A percentile compares a stretch with the other conserved stretches of the same genome.
Conservation (phyloP, 495 filamentous ascomycete genomes). For the Aspergillus cavernicola region DNA sequence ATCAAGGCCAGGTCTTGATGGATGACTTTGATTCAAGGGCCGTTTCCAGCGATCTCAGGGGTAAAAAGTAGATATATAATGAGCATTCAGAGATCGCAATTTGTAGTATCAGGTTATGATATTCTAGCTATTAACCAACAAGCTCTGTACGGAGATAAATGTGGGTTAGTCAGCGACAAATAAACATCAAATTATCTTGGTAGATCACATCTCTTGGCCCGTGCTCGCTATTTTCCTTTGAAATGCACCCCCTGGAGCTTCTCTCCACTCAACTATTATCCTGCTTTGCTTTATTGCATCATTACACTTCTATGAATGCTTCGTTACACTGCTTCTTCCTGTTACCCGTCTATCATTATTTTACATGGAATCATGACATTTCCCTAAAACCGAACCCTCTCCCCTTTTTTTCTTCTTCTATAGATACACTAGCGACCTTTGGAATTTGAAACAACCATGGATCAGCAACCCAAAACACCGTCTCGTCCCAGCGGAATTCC, state of each 20-base stretch:
- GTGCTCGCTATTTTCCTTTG: neutral
- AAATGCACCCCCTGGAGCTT: constrained; percentile 6
- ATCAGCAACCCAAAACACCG: constrained; percentile 29
- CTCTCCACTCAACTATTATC: neutral
- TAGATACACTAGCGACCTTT: neutral
- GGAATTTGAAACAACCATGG: constrained; percentile 26
- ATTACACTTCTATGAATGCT: neutral
- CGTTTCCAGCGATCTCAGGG: no score
- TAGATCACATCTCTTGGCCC: neutral
- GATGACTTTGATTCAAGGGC: no score
- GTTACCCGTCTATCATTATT: neutral
- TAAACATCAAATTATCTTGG: no score
- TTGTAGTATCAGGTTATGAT: no score
- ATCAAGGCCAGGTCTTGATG: no score
- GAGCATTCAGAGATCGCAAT: no score
- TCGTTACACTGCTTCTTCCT: neutral
- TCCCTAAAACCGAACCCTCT: neutral
- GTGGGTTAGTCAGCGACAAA: neutral
- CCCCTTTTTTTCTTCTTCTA: neutral
- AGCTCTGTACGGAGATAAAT: no score
- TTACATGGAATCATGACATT: constrained; percentile 13
- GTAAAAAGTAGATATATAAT: no score
- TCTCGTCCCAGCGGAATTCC: constrained; percentile 38
- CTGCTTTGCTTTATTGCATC: neutral
- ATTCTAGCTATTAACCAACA: no score